Evolutionary conservation across 345 rosid species (phyloP), one percentile per base, ranked within the genome.

Genomic region (Camelina neglecta): DNA sequence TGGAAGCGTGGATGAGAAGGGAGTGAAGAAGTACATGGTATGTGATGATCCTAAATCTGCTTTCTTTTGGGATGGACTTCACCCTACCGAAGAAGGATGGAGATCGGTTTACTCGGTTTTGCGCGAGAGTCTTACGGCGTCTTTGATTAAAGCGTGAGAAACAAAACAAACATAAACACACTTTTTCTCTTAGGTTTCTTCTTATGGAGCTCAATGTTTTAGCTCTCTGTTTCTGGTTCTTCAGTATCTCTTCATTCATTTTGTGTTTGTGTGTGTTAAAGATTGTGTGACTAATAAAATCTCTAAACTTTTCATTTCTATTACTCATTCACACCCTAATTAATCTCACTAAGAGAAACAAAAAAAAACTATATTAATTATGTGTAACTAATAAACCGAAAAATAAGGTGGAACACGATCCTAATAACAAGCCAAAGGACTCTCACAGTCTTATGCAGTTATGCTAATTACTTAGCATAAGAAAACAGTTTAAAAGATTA

Each of bases 81-180:
- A 88, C 56, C 93, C 93, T 2, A 82, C 90, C 0, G 86, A 86
- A 75, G 81, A 60, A 35, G 92, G 90, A 15, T 88, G 92, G 92
- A 67, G 79, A 47, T 74, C 85, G 8, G 84, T 85, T 61, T 80
- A 81, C 57, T 72, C 77, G 8, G 81, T 84, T 71, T 75, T 86
- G 58, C 75, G 64, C n/a, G 5, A 60, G 47, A 56, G 66, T 80
- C 84, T 85, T 23, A 50, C 81, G 1, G 68, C 61, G 2, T 77
- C 81, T 71, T 77, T 77, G 61, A 50, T 71, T 15, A 58, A 58
- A 23, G 76, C 76, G 24, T 77, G 76, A 77, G 13, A 26, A 44
- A 26, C 35, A 36, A 54, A 47, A 5, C 20, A 50, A 36, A 4
- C 5, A 21, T 21, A 18, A 1, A 6, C 51, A 31, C 48, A 18